Evolutionary conservation across 148 eudicot genomes (phyloP), one percentile per base, ranked within the genome.

Genomic region (Spergularia marina): DNA sequence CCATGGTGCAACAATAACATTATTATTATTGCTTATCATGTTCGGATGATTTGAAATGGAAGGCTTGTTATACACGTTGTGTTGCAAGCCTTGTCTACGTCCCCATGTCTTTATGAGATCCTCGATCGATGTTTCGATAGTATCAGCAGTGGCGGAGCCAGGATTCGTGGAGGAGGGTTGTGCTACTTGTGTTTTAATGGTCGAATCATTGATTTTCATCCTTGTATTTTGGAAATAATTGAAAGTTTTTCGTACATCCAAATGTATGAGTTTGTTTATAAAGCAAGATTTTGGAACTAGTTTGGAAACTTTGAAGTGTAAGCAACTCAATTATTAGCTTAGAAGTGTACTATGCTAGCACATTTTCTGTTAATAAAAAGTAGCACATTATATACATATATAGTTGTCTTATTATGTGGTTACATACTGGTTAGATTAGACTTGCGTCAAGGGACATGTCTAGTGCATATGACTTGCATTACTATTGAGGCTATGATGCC

Each of bases 61-160:
- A 6, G 74, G 44, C 8, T 4, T 49, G 10, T 44, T 16, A 9
- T 44, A 44, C 49, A 44, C 49, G 12, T 60, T 61, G 2, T 70
- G 74, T 13, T 77, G 68, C 72, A 64, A 69, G 1, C 70, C 79
- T 69, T 80, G 79, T 49, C 82, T 86, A 54, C 78, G 70, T 12
- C 65, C 51, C 74, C 80, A 84, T 13, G 52, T 53, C 75, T 66
- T 84, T 63, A 78, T 54, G 58, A 86, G 89, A 66, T 55, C 74
- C 75, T 77, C 54, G 16, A 84, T 59, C 7, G 85, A 74, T 5
- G 51, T 71, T 53, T 84, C 72, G n/a, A 78, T 59, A 18, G 17
- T 57, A 44, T 6, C 7, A 51, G 58, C 53, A 17, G 47, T 30
- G 25, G 16, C 12, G 39, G 69, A 72, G 12, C 8, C 25, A 6